phyloP scores from a whole-genome alignment of 2,329 filamentous ascomycete genomes.

The Fusarium pseudocircinatum region DNA sequence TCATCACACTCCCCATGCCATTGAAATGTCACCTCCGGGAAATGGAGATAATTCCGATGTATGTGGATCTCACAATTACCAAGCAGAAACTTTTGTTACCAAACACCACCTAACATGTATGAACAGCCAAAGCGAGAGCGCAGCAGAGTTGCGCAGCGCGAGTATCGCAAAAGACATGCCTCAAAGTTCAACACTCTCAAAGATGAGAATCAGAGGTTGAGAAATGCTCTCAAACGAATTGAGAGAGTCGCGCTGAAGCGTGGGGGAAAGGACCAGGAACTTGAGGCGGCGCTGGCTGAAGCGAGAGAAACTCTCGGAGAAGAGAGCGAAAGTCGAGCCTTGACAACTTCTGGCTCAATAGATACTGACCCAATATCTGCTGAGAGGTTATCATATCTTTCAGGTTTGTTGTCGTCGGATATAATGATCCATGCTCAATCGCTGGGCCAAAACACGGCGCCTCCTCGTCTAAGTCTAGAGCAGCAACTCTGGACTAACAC shows the following conservation, averaged over 20 bases:
- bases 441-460: background rate
- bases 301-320: conserved; percentile 17
- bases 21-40: conserved; percentile 27
- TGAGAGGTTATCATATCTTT: background rate
- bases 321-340: background rate
- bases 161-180: conserved; percentile 42
- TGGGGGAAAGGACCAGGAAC: conserved; percentile 13
- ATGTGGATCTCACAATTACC: conserved; percentile 29
- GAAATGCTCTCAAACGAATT: conserved; percentile 35
- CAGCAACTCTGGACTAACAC: conserved; percentile 36
- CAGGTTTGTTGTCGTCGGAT: background rate
- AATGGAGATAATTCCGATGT: conserved; percentile 22
- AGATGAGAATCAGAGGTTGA: conserved; percentile 39
- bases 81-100: background rate
- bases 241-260: conserved; percentile 21
- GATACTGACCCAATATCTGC: background rate
- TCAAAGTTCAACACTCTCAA: conserved; percentile 39
- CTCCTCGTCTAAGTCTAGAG: background rate
- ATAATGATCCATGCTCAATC: background rate
- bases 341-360: background rate
- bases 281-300: conserved; percentile 26
- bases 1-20: background rate
- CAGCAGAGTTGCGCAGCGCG: conserved; percentile 40
- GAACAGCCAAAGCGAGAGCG: conserved; percentile 40
- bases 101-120: background rate